Evolutionary conservation across 2,329 filamentous ascomycete species (phyloP).

Genomic region (Trichoderma sp.): DNA sequence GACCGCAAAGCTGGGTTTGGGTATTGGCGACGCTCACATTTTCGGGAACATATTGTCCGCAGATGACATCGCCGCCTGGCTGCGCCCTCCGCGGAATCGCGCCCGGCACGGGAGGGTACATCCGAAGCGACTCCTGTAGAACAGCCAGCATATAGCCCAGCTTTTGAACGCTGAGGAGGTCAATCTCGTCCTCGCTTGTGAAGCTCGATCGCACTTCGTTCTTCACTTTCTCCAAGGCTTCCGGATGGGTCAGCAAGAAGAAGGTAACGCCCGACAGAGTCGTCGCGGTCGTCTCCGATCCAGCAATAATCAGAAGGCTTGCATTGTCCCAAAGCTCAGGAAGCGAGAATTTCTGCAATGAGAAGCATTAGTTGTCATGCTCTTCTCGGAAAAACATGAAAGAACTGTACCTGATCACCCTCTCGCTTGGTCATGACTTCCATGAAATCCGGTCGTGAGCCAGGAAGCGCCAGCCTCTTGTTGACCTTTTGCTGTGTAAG

Average conservation of each 20-base stretch:
- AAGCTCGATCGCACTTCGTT: constrained; percentile 38
- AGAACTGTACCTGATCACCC: neutral
- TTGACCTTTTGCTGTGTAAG: constrained; percentile 17
- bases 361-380: neutral
- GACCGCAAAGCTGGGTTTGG: neutral
- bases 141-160: constrained; percentile 52
- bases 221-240: constrained; percentile 37
- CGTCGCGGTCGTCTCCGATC: constrained; percentile 41
- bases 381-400: too few relatives aligned
- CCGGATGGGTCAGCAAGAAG: constrained; percentile 38
- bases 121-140: constrained; percentile 53
- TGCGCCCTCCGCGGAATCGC: constrained; percentile 42
- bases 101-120: constrained; percentile 49
- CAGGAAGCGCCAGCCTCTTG: constrained; percentile 3
- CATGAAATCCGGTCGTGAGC: constrained; percentile 10
- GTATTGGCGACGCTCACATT: constrained; percentile 33
- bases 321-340: constrained; percentile 4
- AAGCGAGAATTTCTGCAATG: neutral
- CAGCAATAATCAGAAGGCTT: constrained; percentile 35
- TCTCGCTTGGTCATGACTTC: constrained; percentile 5
- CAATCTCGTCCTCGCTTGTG: constrained; percentile 29
- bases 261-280: constrained; percentile 36
- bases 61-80: constrained; percentile 36
- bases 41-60: constrained; percentile 39
- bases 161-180: constrained; percentile 23